Evolutionary conservation across 148 eudicot genomes (phyloP).

Genomic region (Chenopodium album): DNA sequence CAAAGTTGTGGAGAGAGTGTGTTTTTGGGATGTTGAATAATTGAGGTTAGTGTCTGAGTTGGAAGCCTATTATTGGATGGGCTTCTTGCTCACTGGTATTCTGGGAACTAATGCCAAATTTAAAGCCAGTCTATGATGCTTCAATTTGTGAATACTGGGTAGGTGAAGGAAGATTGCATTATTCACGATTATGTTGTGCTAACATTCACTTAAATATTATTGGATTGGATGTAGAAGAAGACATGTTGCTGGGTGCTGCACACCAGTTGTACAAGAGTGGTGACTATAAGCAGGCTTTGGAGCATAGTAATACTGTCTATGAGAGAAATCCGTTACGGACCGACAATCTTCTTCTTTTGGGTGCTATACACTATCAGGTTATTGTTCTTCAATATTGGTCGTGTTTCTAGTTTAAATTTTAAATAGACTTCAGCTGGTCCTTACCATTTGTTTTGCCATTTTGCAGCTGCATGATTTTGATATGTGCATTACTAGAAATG

Average conservation of each 20-base stretch:
- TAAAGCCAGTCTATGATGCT: background rate
- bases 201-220: conserved; percentile 1
- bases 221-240: conserved; percentile 56
- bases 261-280: conserved; percentile 90
- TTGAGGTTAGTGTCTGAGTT: background rate
- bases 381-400: background rate
- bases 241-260: conserved; percentile 61
- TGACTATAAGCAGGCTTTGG: conserved; percentile 77
- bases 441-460: conserved; percentile 9
- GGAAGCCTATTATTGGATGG: background rate
- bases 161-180: background rate
- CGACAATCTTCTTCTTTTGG: conserved; percentile 88
- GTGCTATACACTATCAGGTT: conserved; percentile 94
- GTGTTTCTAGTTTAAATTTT: conserved; percentile 1
- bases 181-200: conserved; percentile 3
- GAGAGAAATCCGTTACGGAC: conserved; percentile 77
- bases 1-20: no score
- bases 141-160: background rate
- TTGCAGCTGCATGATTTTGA: conserved; percentile 89
- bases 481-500: conserved; percentile 80
- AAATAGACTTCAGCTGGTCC: background rate
- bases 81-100: background rate
- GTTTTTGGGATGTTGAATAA: no score
- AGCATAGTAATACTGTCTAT: conserved; percentile 80
- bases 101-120: background rate